phyloP scores from a whole-genome alignment of 768 basidiomycete genomes.

The Lentinula sp. region DNA sequence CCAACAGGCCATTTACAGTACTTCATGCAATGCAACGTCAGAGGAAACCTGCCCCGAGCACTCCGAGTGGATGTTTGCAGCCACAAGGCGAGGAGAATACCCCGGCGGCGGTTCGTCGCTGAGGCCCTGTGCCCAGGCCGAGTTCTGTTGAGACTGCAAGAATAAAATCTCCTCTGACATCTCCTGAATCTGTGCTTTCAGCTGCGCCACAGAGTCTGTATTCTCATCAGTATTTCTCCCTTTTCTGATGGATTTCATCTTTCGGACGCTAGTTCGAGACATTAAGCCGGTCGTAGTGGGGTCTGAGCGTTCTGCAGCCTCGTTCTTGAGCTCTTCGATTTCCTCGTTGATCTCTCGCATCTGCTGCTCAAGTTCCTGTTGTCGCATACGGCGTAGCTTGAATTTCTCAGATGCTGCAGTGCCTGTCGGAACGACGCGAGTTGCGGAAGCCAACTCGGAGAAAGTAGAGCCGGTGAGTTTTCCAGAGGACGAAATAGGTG shows the following conservation, averaged over 20 bases:
- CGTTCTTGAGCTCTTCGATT: neutral
- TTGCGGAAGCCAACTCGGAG: neutral
- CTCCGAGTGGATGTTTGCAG: neutral
- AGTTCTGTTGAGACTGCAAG: conserved; percentile 7
- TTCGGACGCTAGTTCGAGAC: neutral
- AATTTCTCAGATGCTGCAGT: neutral
- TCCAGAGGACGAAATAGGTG: neutral
- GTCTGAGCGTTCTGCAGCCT: neutral
- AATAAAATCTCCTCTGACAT: conserved; percentile 8
- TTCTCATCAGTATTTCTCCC: neutral
- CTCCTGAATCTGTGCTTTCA: neutral
- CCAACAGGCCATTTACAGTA: too few relatives aligned
- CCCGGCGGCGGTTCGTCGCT: conserved; percentile 11
- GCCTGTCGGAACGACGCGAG: neutral
- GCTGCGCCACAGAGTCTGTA: neutral
- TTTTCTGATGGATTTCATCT: neutral
- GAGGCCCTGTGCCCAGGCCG: conserved; percentile 10
- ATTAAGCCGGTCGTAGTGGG: too few relatives aligned
- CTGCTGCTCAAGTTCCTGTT: neutral
- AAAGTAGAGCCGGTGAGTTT: too few relatives aligned
- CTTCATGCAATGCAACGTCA: too few relatives aligned
- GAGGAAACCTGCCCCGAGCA: too few relatives aligned
- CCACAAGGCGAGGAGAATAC: conserved; percentile 2
- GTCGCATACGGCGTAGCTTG: neutral
- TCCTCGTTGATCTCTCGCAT: neutral